Evolutionary conservation across 2,329 filamentous ascomycete species (phyloP).

Genomic region (Aspergillus brasiliensis): DNA sequence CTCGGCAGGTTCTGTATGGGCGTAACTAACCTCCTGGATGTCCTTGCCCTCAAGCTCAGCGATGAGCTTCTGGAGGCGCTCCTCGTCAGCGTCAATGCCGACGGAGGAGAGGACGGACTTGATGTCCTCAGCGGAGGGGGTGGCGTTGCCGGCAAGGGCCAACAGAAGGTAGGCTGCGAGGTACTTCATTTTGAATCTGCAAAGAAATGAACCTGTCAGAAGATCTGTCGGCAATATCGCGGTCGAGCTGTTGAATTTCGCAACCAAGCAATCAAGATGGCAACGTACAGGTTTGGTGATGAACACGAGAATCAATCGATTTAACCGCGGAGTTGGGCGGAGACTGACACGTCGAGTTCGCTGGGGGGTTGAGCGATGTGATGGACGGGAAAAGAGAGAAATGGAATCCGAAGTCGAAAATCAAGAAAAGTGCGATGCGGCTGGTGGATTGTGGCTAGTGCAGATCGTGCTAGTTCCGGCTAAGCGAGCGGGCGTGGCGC

Average conservation of each 20-base stretch:
- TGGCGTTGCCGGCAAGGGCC: constrained; percentile 85
- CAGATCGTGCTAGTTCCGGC: constrained; percentile 10
- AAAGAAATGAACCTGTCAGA: not conserved
- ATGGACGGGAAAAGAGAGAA: constrained; percentile 32
- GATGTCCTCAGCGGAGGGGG: constrained; percentile 82
- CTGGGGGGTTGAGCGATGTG: constrained; percentile 34
- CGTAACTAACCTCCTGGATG: constrained; percentile 78
- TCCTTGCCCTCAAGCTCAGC: constrained; percentile 69
- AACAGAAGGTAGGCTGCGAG: constrained; percentile 99
- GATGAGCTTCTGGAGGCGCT: constrained; percentile 84
- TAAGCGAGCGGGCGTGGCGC: constrained; percentile 44
- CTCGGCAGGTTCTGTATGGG: not conserved
- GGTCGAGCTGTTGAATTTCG: constrained; percentile 3
- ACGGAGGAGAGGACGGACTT: constrained; percentile 88
- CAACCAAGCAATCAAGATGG: not conserved
- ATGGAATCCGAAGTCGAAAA: constrained; percentile 29
- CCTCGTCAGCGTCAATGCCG: constrained; percentile 88
- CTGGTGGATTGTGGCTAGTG: constrained; percentile 37
- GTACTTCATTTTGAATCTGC: constrained; percentile 88
- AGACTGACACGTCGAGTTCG: constrained; percentile 99
- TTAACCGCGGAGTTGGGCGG: constrained; percentile 96
- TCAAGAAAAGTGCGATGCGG: constrained; percentile 43
- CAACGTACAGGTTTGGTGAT: constrained; percentile 33
- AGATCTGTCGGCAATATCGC: not conserved
- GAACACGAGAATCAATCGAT: constrained; percentile 84